phyloP scores from a whole-genome alignment of 2,329 filamentous ascomycete genomes.

The Rhexocercosporidium sp. region DNA sequence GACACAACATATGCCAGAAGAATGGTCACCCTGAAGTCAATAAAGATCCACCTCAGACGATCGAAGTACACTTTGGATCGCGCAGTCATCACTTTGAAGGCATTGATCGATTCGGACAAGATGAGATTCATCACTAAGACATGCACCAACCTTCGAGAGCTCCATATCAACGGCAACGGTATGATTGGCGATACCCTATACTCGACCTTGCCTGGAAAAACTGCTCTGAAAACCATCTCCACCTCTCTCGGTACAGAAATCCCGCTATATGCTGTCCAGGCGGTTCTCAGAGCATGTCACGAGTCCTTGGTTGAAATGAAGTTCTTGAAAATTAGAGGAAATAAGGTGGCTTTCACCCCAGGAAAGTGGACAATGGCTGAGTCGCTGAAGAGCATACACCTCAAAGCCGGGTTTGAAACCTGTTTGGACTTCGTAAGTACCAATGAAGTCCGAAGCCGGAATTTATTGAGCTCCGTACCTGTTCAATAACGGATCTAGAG shows the following conservation, averaged over 20 bases:
- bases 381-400: constrained; percentile 26
- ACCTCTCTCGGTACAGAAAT: constrained; percentile 30
- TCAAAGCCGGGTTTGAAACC: constrained; percentile 11
- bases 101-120: constrained; percentile 31
- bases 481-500: neutral
- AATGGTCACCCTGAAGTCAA: constrained; percentile 29
- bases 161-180: constrained; percentile 33
- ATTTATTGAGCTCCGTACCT: neutral
- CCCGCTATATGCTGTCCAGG: constrained; percentile 19
- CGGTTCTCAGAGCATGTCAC: constrained; percentile 26
- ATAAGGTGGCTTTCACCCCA: neutral
- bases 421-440: constrained; percentile 32
- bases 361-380: constrained; percentile 28
- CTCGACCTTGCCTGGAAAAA: constrained; percentile 29
- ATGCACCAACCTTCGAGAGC: constrained; percentile 35
- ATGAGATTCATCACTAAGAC: constrained; percentile 34
- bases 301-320: constrained; percentile 29
- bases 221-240: constrained; percentile 31
- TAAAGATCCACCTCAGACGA: constrained; percentile 36
- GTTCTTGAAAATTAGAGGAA: constrained; percentile 24
- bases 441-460: neutral
- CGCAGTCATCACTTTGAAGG: constrained; percentile 34
- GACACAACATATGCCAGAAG: constrained; percentile 34
- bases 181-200: constrained; percentile 37
- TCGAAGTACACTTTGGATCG: constrained; percentile 39